Conservation (phyloP, 306 rosid genomes). For the Quercus mongolica region DNA sequence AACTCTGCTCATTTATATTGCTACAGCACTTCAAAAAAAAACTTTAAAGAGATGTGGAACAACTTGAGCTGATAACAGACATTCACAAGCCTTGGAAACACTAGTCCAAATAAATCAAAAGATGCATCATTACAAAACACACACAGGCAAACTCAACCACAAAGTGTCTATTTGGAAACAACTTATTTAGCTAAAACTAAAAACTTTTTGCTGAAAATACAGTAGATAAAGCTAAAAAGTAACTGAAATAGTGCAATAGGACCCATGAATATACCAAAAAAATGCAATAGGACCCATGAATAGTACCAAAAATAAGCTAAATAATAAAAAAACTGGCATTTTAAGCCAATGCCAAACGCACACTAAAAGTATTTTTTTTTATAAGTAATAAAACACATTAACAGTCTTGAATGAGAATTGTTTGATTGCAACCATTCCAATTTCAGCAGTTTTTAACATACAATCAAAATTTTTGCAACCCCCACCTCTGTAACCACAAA, state of each 20-base stretch:
- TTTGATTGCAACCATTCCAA: background rate
- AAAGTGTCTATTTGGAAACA: too few species aligned
- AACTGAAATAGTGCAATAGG: too few species aligned
- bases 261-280: too few species aligned
- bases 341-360: too few species aligned
- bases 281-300: too few species aligned
- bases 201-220: too few species aligned
- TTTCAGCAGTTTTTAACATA: background rate
- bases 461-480: background rate
- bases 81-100: background rate
- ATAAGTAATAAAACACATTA: background rate
- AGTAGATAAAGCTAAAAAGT: too few species aligned
- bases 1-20: background rate
- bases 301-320: too few species aligned
- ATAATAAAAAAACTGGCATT: too few species aligned
- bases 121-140: too few species aligned
- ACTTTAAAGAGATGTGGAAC: background rate
- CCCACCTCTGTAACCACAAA: background rate
- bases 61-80: background rate
- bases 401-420: background rate
- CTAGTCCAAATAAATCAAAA: background rate
- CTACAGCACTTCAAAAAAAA: background rate
- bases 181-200: too few species aligned
- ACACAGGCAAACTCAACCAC: background rate
- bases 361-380: too few species aligned